phyloP scores from a whole-genome alignment of 2,329 filamentous ascomycete species.

The Chaetoscypha palmicola region DNA sequence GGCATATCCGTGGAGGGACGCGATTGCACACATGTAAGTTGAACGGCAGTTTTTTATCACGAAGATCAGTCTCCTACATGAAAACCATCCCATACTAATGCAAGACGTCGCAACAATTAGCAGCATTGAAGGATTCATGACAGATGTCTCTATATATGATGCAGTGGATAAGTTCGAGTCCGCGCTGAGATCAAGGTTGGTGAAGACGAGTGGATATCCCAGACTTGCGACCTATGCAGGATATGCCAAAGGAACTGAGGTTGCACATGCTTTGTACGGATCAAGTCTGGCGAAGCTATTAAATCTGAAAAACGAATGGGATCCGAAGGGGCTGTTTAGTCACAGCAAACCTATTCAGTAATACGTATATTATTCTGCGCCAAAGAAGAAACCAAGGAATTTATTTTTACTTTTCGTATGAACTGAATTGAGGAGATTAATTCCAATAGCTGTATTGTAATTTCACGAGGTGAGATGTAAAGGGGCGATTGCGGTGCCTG shows the following conservation, averaged over 20 bases:
- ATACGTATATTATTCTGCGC: too few relatives aligned
- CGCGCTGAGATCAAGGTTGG: background rate
- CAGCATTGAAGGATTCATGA: background rate
- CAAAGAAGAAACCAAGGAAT: too few relatives aligned
- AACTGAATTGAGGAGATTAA: too few relatives aligned
- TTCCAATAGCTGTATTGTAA: too few relatives aligned
- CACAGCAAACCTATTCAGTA: background rate
- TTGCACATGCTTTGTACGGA: background rate
- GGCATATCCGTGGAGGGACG: background rate
- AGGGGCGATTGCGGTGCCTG: too few relatives aligned
- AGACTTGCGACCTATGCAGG: background rate
- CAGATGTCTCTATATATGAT: background rate
- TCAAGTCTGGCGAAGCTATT: background rate
- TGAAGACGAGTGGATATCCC: background rate
- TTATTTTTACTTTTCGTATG: too few relatives aligned
- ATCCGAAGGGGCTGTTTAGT: background rate
- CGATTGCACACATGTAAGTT: background rate
- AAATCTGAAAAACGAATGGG: background rate
- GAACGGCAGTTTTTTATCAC: background rate
- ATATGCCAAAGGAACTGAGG: background rate
- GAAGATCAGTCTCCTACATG: background rate
- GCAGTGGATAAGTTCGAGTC: background rate
- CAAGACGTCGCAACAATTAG: too few relatives aligned
- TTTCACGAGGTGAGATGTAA: too few relatives aligned
- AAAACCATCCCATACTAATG: too few relatives aligned